Base-by-base conservation (phyloP, 2,329 filamentous ascomycete species). In the Colletotrichum kahawae region DNA sequence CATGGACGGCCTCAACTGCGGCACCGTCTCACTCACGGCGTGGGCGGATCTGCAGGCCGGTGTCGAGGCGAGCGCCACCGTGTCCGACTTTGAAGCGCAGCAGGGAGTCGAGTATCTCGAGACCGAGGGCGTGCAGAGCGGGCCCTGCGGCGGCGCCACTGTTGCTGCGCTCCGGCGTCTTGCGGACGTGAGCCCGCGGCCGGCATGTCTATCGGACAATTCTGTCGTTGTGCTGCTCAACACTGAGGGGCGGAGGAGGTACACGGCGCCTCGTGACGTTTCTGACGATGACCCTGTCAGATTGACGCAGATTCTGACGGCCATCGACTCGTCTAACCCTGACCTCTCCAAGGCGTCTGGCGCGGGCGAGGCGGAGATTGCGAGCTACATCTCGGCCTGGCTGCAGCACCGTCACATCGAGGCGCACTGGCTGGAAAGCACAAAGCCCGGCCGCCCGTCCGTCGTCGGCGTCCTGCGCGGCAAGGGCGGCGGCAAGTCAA, bases 1-100 rank as follows among this genome's bases (percentile, higher is more conserved):
- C 78, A 95, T 95, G 93, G 88, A 89, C 51, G 94, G 93, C 0
- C 90, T 95, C 85, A 92, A 94, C 77, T 95, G 93, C 76, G 93
- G 93, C 0, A 94, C 92, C 0, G 87, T 94, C 0, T 94, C 93
- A 0, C 85, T 85, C 0, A 91, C 89, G 1, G 92, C 93, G 0
- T 96, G 93, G 92, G 87, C 90, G 0, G 80, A 91, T 0, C 81
- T 96, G 5, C 82, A 85, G 9, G 80, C 84, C 0, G 90, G 92
- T 1, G 87, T 95, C 0, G 91, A 94, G 82, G 90, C 88, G 1
- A 90, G 89, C 67, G 82, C 92, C 0, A 89, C 88, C 0, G 87
- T 95, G 0, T 90, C 89, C 0, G 93, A 94, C 77, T 81, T 82
- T 14, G 92, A 95, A 74, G 87, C 90, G 0, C 93, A 95, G 77